These are phyloP conservation scores for Aspergillus luchuensis DNA, from an alignment of 2,329 filamentous ascomycete genomes.

Conservation along the genomic window DNA sequence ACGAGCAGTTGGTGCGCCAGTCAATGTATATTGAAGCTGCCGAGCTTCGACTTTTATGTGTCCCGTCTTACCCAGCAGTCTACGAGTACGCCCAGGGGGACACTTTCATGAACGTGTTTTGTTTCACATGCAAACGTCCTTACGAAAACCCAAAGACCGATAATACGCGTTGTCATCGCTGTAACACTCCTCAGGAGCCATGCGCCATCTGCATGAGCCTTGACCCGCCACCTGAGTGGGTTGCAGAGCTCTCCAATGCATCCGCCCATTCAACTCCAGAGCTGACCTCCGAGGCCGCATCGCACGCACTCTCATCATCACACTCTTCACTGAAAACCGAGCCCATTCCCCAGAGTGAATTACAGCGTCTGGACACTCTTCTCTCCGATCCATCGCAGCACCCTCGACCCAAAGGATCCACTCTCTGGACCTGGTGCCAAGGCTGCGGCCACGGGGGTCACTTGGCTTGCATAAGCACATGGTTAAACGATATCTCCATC, in stretches of 20 bases:
- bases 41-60: constrained; percentile 57
- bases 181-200: constrained; percentile 43
- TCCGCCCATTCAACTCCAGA: constrained; percentile 17
- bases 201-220: constrained; percentile 47
- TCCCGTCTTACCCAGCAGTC: constrained; percentile 57
- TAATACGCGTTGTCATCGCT: constrained; percentile 55
- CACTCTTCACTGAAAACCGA: constrained; percentile 46
- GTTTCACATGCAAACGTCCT: constrained; percentile 59
- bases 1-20: constrained; percentile 55
- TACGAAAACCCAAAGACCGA: constrained; percentile 54
- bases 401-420: constrained; percentile 35
- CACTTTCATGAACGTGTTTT: constrained; percentile 57
- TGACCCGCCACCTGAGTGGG: constrained; percentile 45
- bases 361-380: constrained; percentile 28
- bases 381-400: constrained; percentile 26
- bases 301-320: constrained; percentile 49
- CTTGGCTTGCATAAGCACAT: constrained; percentile 57
- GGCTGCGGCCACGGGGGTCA: constrained; percentile 64
- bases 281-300: constrained; percentile 28
- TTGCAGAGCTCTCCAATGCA: constrained; percentile 27
- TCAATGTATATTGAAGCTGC: constrained; percentile 53
- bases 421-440: constrained; percentile 60
- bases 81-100: constrained; percentile 60
- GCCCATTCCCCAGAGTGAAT: constrained; percentile 25
- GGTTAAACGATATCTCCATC: constrained; percentile 54